A percentile compares a stretch with the other conserved stretches of the same genome.
Evolutionary conservation across 129 eudicot species (phyloP).

Genomic region (Logfia minima): DNA sequence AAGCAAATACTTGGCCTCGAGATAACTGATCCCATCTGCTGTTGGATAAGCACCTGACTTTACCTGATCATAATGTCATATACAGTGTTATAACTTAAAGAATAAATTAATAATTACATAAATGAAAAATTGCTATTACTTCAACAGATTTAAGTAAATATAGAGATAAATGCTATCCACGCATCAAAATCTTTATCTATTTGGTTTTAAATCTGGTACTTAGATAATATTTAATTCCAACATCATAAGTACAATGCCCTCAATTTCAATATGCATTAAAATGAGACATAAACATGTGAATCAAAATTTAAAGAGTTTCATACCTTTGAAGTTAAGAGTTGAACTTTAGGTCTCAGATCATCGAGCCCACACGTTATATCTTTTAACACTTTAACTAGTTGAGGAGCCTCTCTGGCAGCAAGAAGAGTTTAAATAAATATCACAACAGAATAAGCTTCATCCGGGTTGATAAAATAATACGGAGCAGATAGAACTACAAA

Average conservation of each 20-base stretch:
- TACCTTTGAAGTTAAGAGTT: constrained; percentile 70
- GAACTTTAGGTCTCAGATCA: constrained; percentile 56
- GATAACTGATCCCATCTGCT: constrained; percentile 86
- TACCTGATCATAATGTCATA: constrained; percentile 47
- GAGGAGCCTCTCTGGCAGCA: constrained; percentile 66
- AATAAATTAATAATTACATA: neutral
- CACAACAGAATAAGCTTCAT: neutral
- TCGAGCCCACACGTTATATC: constrained; percentile 85
- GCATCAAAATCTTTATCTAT: too few relatives aligned
- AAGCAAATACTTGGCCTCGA: constrained; percentile 84
- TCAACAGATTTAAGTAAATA: neutral
- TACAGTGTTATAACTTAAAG: neutral
- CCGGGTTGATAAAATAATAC: neutral
- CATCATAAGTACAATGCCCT: neutral
- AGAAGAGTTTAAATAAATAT: constrained; percentile 16
- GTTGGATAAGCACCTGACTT: constrained; percentile 67
- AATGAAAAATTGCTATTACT: neutral
- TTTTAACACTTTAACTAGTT: constrained; percentile 59
- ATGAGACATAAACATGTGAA: neutral
- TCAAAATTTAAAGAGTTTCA: neutral
- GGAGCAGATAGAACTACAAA: neutral
- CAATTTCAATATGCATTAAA: neutral
- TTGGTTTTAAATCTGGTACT: neutral
- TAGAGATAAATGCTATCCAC: too few relatives aligned
- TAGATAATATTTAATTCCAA: neutral